Percentiles rank a stretch among this genome's conserved stretches.
phyloP scores from a whole-genome alignment of 2,329 filamentous ascomycete genomes.

The Cordyceps fumosorosea region DNA sequence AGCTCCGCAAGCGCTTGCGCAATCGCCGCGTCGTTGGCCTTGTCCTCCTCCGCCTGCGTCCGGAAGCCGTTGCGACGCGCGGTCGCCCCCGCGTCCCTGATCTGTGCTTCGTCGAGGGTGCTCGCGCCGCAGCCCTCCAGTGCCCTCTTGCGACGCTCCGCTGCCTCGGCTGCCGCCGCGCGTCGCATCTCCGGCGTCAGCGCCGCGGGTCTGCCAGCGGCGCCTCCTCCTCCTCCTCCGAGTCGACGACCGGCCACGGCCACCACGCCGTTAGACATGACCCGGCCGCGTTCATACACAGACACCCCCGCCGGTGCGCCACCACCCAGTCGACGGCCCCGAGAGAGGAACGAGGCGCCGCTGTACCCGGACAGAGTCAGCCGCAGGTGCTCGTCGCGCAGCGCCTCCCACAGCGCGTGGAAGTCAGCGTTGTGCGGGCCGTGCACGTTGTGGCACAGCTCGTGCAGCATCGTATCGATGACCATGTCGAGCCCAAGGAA shows the following conservation, averaged over 20 bases:
- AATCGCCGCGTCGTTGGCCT: constrained; percentile 82
- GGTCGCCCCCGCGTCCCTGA: constrained; percentile 55
- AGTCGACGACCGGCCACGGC: constrained; percentile 7
- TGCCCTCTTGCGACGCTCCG: constrained; percentile 59
- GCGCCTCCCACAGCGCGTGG: constrained; percentile 79
- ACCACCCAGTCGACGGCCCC: constrained; percentile 69
- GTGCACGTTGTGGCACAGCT: constrained; percentile 81
- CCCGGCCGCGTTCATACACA: constrained; percentile 53
- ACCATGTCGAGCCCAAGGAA: constrained; percentile 78
- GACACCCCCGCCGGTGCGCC: constrained; percentile 44
- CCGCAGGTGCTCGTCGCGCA: constrained; percentile 77
- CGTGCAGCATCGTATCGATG: constrained; percentile 88
- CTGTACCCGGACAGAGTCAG: constrained; percentile 78
- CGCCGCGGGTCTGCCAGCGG: neutral
- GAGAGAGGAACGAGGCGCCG: constrained; percentile 77
- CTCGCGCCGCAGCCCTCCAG: constrained; percentile 71
- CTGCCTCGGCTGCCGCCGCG: constrained; percentile 6
- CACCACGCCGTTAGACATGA: constrained; percentile 36
- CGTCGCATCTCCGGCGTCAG: constrained; percentile 2
- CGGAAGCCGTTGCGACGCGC: constrained; percentile 68
- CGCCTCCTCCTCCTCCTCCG: neutral
- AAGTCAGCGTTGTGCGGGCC: constrained; percentile 80
- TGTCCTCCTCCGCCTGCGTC: constrained; percentile 80
- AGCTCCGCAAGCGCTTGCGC: constrained; percentile 80
- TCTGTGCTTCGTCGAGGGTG: constrained; percentile 57